Evolutionary conservation across 1,284 basidiomycete genomes (phyloP), one percentile per base, ranked within the genome.

Genomic region (Spongiforma sp.): DNA sequence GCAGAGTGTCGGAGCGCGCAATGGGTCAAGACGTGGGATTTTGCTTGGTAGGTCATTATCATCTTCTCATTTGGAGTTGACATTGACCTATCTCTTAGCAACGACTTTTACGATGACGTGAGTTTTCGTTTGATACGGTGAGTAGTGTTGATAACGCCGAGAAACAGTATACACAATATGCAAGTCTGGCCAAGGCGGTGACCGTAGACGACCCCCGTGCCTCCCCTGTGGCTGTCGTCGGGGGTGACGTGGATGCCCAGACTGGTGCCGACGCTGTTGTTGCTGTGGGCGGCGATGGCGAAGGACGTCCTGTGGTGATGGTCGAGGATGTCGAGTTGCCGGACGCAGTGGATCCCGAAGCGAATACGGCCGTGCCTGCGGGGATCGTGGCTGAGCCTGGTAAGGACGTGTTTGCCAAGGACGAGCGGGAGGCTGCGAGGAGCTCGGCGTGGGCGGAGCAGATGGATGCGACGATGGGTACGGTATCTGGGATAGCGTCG

Each of bases 11-110:
- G 87, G 65, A 84, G 82, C 54, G 90, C 95, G 8, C 89, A 90
- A 73, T 96, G 94, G 94, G 72, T 96, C 61, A 93, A 90, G 80
- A 91, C 89, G 3, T 99, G 98, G 97, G 98, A 99, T 78, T 99
- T 99, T 76, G 88, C 89, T 62, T 99, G 96, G 89, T 93, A 73
- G 64, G 90, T 75, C 33, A 14, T n/a, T n/a, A n/a, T n/a, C 6
- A 26, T 39, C 36, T 17, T 43, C 15, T 41, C 32, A 36, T 21
- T 32, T 17, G 5, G 14, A 17, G 24, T 21, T 50, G 46, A 50
- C 46, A 28, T 17, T n/a, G 50, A 14, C 12, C n/a, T 26, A 30
- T 21, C 19, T 32, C 21, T 19, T 2, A 90, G 90, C 75, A 80
- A 85, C 53, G 89, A 90, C 33, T 92, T 90, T 80, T 75, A 81